phyloP scores from a whole-genome alignment of 176 grass and related monocot genomes.

The Saccharum spontaneum region DNA sequence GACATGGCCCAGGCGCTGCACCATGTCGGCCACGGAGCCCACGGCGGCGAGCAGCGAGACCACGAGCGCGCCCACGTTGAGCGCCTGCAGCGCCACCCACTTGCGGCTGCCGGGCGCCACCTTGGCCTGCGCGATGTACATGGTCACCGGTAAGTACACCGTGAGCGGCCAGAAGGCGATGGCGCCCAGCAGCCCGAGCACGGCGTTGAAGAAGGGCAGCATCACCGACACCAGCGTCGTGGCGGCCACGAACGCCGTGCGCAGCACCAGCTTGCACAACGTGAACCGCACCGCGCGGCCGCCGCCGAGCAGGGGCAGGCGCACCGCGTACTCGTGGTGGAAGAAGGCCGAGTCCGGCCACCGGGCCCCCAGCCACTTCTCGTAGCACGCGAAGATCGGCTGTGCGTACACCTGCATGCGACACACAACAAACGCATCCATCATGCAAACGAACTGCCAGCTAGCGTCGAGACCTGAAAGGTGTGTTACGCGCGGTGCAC shows the following conservation, averaged over 20 bases:
- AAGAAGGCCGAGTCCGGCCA: conserved; percentile 66
- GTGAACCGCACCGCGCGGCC: conserved; percentile 60
- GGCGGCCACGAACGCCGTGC: conserved; percentile 56
- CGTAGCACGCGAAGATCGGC: conserved; percentile 82
- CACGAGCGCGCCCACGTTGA: conserved; percentile 61
- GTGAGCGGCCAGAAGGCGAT: conserved; percentile 85
- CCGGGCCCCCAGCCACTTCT: conserved; percentile 59
- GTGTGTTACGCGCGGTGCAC: no score
- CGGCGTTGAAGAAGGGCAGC: conserved; percentile 96
- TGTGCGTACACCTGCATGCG: conserved; percentile 68
- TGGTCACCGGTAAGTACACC: conserved; percentile 82
- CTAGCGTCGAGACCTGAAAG: no score
- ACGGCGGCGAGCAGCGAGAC: conserved; percentile 75
- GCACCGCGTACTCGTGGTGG: conserved; percentile 58
- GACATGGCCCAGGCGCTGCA: conserved; percentile 63
- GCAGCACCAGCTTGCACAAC: conserved; percentile 68
- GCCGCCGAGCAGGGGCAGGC: conserved; percentile 44
- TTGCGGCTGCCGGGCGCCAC: conserved; percentile 55
- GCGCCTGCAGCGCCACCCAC: conserved; percentile 70
- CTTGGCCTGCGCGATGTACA: conserved; percentile 77
- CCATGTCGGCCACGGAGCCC: conserved; percentile 76
- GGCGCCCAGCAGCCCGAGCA: conserved; percentile 76
- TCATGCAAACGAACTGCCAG: no score
- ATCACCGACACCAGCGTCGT: conserved; percentile 74
- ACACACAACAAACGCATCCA: no score